Conservation (phyloP, 179 eudicot genomes). For the Corrigiola litoralis region DNA sequence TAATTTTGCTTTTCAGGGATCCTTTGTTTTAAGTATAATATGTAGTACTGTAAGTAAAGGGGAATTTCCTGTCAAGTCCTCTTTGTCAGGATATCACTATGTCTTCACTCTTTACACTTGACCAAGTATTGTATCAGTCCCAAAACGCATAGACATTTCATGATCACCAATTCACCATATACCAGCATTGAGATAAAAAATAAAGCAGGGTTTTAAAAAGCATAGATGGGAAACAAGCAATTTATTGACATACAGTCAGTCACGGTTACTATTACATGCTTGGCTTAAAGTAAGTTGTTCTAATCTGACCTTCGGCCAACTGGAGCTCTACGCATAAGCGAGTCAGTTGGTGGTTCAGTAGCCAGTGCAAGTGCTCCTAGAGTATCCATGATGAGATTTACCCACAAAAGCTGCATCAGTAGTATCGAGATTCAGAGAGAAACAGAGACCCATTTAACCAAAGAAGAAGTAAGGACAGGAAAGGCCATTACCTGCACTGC, state of each 20-base stretch:
- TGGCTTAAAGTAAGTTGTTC: conserved; percentile 4
- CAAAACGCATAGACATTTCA: too few relatives aligned
- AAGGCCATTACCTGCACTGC: conserved; percentile 70
- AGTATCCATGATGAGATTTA: conserved; percentile 96
- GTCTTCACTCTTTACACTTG: too few relatives aligned
- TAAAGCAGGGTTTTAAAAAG: too few relatives aligned
- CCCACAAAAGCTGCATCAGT: conserved; percentile 79
- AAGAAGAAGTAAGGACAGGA: conserved; percentile 6
- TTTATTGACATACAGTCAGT: too few relatives aligned
- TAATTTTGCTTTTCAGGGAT: too few relatives aligned
- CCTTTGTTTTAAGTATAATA: too few relatives aligned
- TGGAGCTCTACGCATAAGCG: conserved; percentile 82
- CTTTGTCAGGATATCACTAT: too few relatives aligned
- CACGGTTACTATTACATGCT: neutral
- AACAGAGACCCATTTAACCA: neutral
- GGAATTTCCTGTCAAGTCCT: too few relatives aligned
- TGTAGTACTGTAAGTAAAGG: too few relatives aligned
- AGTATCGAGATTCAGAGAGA: neutral
- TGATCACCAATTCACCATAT: neutral
- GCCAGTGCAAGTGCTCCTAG: conserved; percentile 96
- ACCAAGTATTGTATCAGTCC: too few relatives aligned
- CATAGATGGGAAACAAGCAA: too few relatives aligned
- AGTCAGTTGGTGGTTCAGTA: conserved; percentile 95
- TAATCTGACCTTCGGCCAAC: conserved; percentile 79
- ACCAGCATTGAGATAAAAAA: too few relatives aligned